Evolutionary conservation across 495 filamentous ascomycete genomes (phyloP).

Genomic region (Penicillium psychrofluorescens): DNA sequence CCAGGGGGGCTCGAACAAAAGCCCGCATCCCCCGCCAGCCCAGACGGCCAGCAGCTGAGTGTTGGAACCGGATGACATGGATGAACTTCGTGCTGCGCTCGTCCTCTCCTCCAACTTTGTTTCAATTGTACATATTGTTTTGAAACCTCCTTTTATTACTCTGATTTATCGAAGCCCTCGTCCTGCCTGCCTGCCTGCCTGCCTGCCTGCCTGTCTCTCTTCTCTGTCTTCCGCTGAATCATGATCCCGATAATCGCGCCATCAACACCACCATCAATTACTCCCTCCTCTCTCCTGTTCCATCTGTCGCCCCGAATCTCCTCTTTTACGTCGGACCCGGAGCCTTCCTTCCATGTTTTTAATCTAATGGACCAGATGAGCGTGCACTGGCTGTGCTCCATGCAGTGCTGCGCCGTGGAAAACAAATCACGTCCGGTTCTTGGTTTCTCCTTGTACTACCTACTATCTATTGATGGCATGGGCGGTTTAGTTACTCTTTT

Average conservation of each 20-base stretch:
- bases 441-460: too few species aligned
- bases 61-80: slow-evolving; percentile 2
- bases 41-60: slow-evolving; percentile 29
- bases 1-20: slow-evolving; percentile 30
- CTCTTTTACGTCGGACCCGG: too few species aligned
- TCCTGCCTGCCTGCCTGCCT: background rate
- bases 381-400: too few species aligned
- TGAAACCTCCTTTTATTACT: slow-evolving; percentile 10
- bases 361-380: too few species aligned
- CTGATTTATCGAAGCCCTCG: slow-evolving; percentile 13
- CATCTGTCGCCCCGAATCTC: slow-evolving; percentile 10
- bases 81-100: background rate
- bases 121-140: slow-evolving; percentile 35
- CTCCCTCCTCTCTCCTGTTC: background rate
- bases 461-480: too few species aligned
- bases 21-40: slow-evolving; percentile 37
- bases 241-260: too few species aligned
- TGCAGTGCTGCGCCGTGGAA: too few species aligned
- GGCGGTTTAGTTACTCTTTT: too few species aligned
- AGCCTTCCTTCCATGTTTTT: too few species aligned
- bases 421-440: too few species aligned
- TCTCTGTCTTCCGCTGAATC: background rate
- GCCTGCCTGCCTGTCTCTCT: background rate
- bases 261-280: too few species aligned
- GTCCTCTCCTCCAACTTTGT: slow-evolving; percentile 1